A percentile compares a stretch with the other conserved stretches of the same genome.
These are phyloP conservation scores for Saccharomyces mikatae DNA, from an alignment of 805 yeast genomes.

Conservation along the genomic window DNA sequence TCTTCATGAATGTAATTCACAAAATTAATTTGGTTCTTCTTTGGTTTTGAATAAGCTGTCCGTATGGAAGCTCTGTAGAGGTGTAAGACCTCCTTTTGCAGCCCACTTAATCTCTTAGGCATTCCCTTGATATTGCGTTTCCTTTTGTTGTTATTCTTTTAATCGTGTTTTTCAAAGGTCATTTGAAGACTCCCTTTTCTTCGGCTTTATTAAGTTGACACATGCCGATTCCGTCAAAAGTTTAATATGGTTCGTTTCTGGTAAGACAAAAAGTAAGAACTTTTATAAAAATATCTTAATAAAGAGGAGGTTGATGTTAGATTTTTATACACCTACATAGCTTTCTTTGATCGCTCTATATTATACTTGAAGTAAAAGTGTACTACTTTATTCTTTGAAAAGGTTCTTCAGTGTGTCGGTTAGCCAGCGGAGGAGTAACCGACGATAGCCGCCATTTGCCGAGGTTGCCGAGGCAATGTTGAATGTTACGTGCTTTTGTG, in stretches of 20 bases:
- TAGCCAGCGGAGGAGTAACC: not conserved
- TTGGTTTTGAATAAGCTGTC: conserved; percentile 39
- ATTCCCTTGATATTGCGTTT: conserved; percentile 8
- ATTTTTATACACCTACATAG: not conserved
- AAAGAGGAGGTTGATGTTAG: not conserved
- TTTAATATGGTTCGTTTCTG: not conserved
- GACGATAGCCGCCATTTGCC: not conserved
- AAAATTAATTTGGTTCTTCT: conserved; percentile 39
- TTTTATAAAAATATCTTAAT: not conserved
- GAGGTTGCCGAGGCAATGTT: not conserved
- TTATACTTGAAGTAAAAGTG: too few species aligned
- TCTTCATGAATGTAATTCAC: conserved; percentile 46
- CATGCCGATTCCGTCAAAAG: not conserved
- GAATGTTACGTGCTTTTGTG: not conserved
- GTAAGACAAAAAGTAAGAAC: not conserved
- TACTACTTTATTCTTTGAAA: not conserved
- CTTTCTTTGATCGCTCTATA: too few species aligned
- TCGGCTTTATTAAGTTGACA: not conserved
- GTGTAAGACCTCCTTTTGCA: conserved; percentile 45
- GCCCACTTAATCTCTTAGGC: conserved; percentile 35
- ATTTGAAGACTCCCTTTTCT: not conserved
- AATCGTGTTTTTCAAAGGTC: not conserved
- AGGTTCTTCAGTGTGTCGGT: not conserved
- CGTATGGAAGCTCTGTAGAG: conserved; percentile 43
- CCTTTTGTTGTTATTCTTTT: not conserved